A percentile compares a stretch with the other conserved stretches of the same genome.
Evolutionary conservation across 495 filamentous ascomycete genomes (phyloP).

Genomic region (Aspergillus cavernicola): DNA sequence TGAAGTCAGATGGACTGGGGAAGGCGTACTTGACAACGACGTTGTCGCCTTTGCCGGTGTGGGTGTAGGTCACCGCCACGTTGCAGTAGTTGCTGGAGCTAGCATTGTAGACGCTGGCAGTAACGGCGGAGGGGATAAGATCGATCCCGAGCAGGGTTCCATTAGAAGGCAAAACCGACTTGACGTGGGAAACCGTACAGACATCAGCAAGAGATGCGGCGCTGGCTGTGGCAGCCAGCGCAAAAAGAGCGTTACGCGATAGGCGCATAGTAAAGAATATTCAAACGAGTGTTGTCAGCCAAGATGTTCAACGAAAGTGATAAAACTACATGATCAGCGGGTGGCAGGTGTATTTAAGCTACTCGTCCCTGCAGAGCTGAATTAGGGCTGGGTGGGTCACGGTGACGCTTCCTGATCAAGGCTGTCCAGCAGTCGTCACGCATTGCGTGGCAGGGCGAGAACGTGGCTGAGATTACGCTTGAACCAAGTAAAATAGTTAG

Average conservation of each 20-base stretch:
- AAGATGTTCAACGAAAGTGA: too few relatives aligned
- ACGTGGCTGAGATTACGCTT: too few relatives aligned
- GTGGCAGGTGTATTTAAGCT: too few relatives aligned
- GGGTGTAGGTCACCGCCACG: conserved; percentile 33
- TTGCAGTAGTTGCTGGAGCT: conserved; percentile 27
- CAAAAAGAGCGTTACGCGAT: not conserved
- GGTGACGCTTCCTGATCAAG: too few relatives aligned
- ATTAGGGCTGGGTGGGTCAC: too few relatives aligned
- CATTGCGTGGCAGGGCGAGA: too few relatives aligned
- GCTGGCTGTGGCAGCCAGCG: not conserved
- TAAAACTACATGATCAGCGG: too few relatives aligned
- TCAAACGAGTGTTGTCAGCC: not conserved
- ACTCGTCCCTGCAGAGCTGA: too few relatives aligned
- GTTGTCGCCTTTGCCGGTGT: conserved; percentile 30
- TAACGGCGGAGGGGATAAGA: conserved; percentile 28
- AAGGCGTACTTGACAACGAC: conserved; percentile 33
- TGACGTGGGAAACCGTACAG: conserved; percentile 33
- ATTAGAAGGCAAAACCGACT: conserved; percentile 29
- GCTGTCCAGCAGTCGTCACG: too few relatives aligned
- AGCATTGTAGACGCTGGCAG: conserved; percentile 27
- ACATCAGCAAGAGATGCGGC: conserved; percentile 7
- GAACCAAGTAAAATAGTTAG: too few relatives aligned
- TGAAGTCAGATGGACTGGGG: conserved; percentile 30
- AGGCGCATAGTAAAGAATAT: not conserved
- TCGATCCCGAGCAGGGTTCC: conserved; percentile 31